These are phyloP conservation scores for Auricularia auricula-judae DNA, from an alignment of 768 basidiomycete genomes.

Conservation along the genomic window DNA sequence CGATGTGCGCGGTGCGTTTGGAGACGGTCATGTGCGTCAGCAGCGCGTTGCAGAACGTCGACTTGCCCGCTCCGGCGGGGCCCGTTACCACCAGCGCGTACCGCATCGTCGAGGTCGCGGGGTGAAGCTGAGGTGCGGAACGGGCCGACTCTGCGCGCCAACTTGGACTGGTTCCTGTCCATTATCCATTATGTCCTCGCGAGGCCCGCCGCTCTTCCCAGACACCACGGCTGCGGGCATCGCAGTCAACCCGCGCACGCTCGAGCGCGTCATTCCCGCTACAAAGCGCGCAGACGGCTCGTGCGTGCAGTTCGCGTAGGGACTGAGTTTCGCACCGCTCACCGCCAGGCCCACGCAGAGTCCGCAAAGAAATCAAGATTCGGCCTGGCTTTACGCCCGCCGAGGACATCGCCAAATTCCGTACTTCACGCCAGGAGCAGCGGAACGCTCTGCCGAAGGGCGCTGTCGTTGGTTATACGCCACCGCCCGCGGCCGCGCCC, in stretches of 20 bases:
- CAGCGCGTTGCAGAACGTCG: conserved; percentile 82
- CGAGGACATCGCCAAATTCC: conserved; percentile 84
- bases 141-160: neutral
- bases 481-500: conserved; percentile 33
- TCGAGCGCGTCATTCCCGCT: conserved; percentile 82
- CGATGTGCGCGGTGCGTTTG: conserved; percentile 77
- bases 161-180: neutral
- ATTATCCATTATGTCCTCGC: conserved; percentile 42
- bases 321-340: neutral
- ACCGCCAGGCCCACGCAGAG: conserved; percentile 28
- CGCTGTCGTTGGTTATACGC: conserved; percentile 74
- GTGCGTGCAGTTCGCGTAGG: conserved; percentile 34
- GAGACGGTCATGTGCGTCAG: conserved; percentile 80
- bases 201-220: conserved; percentile 56
- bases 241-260: conserved; percentile 70
- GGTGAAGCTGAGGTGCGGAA: neutral
- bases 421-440: conserved; percentile 69
- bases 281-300: conserved; percentile 75
- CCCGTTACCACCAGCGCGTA: conserved; percentile 86
- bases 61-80: conserved; percentile 98
- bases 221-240: conserved; percentile 67
- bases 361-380: conserved; percentile 82
- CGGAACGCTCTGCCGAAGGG: conserved; percentile 54
- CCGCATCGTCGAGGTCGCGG: conserved; percentile 41
- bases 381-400: conserved; percentile 90